Base-by-base conservation (phyloP, 2,329 filamentous ascomycete genomes). In the Chaetomium olivaceum region DNA sequence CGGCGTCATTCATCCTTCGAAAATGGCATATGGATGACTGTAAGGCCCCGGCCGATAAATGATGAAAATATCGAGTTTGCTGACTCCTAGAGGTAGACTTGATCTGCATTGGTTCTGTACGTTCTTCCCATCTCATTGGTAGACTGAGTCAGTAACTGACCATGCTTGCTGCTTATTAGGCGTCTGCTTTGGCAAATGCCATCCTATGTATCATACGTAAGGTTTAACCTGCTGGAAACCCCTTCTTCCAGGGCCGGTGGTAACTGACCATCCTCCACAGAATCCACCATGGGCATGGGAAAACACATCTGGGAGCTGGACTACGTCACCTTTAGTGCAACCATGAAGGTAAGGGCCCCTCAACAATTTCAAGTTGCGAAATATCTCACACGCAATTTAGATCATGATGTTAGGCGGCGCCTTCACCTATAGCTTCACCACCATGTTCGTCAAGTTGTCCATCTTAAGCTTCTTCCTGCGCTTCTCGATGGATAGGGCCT, bases 391-490 rank as follows among this genome's bases (percentile, higher is more conserved):
- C 58, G 61, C 19, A 7, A 25, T n/a, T 7, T 50, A 69, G 66
- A 43, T 67, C n/a, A 64, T 66, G 39, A 54, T 57, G 43, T 65
- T 70, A 1, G 68, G 63, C 36, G 66, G 68, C 52, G n/a, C 62
- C 23, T 31, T 65, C 25, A 63, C 57, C 19, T 70, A 68, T 58
- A 68, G 67, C 62, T 50, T 68, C 46, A 50, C 51, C 31, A 68
- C 69, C 21, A 65, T 71, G 58, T 71, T 75, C 65, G 69, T 72
- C 27, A 76, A 76, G 55, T 16, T 73, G 7, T 74, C 74, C 5
- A 73, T 76, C n/a, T 67, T 76, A 14, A 59, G 69, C 23, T 73
- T 75, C 58, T 75, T 73, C 61, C 61, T 71, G 14, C 70, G 72
- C 23, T 70, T 76, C 54, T 73, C 73, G 5, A 63, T 69, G 23